Base-by-base conservation (phyloP, 345 rosid species). In the Moringa oleifera region DNA sequence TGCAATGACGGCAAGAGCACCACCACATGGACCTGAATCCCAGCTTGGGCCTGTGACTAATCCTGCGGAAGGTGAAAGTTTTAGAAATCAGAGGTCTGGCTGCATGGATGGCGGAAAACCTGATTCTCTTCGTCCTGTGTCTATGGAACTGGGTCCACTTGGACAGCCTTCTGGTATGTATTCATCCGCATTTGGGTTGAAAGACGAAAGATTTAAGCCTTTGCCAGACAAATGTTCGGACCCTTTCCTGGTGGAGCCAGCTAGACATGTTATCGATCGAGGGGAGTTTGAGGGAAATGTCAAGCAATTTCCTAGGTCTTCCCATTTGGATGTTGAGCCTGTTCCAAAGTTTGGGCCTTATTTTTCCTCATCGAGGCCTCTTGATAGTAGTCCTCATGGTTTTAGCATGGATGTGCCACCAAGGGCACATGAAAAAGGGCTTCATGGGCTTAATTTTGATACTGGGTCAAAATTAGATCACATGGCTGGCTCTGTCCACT, bases 261-360 rank as follows among this genome's bases (percentile, higher is more conserved):
- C 77, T 51, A 70, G 59, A 41, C 76, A 47, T 25, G 59, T 53
- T 62, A 61, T 57, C 61, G 78, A 65, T 65, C 73, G 55, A 31
- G 75, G 76, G 55, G 78, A 57, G 51, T 75, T 79, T 58, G 83
- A 85, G 20, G 84, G 67, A 61, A 82, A 81, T 73, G 59, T 59
- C 23, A 83, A 73, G 66, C 79, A 65, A 59, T 77, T 74, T 25
- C 68, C 83, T 51, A 72, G 78, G 76, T 70, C 84, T 58, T 66
- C 75, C 65, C 67, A 56, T 69, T 46, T 76, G 24, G 83, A 78
- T 58, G 46, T 54, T 41, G 81, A 76, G 13, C 70, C 71, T 36
- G 65, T 51, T 68, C 58, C 71, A 1, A 76, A 74, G 75, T 69
- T 64, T 66, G 80, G 73, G 24, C 36, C 69, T 57, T 59, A 66